These are phyloP conservation scores for Quercus tomentella DNA, from an alignment of 331 rosid genomes.

Conservation along the genomic window DNA sequence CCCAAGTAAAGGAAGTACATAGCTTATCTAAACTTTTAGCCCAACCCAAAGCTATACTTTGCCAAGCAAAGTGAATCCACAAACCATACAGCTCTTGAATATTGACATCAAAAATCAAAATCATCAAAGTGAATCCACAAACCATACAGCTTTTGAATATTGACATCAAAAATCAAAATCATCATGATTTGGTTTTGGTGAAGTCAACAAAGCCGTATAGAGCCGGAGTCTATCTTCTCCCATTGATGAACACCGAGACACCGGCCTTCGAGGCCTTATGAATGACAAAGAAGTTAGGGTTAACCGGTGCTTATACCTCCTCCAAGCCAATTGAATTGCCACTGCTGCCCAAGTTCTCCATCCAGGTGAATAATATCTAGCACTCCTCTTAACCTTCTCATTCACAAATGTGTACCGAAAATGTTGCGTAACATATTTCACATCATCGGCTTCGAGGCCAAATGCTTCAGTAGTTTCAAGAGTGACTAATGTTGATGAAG, in stretches of 20 bases:
- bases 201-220: slow-evolving; percentile 78
- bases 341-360: slow-evolving; percentile 99
- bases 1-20: no score
- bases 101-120: no score
- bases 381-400: slow-evolving; percentile 87
- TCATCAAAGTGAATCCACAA: no score
- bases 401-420: slow-evolving; percentile 84
- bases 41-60: neutral
- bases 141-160: neutral
- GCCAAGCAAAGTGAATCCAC: no score
- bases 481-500: slow-evolving; percentile 68
- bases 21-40: neutral
- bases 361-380: slow-evolving; percentile 83
- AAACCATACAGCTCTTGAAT: no score
- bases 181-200: slow-evolving; percentile 90
- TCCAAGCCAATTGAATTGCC: slow-evolving; percentile 91
- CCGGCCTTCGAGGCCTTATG: slow-evolving; percentile 75
- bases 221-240: slow-evolving; percentile 82
- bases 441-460: slow-evolving; percentile 75
- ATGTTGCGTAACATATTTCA: slow-evolving; percentile 88
- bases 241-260: slow-evolving; percentile 65
- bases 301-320: slow-evolving; percentile 66
- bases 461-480: slow-evolving; percentile 87
- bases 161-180: slow-evolving; percentile 41
- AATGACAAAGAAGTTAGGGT: slow-evolving; percentile 68